Evolutionary conservation across 164 flowering plant genomes (phyloP).

Genomic region (Sedum album): DNA sequence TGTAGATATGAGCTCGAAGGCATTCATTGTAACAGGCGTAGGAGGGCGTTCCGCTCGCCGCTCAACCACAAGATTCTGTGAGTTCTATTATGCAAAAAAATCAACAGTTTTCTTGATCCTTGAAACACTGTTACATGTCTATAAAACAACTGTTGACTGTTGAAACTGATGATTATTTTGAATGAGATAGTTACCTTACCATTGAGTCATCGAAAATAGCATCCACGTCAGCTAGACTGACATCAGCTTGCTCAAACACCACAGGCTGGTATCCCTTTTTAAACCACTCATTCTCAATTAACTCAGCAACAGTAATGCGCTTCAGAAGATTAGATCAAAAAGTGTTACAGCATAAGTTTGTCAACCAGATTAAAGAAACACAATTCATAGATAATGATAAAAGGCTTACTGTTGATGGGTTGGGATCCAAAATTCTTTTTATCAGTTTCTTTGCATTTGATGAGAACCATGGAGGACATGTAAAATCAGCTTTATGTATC

Average conservation of each 20-base stretch:
- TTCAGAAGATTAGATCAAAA: neutral
- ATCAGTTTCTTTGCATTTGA: slow-evolving; percentile 83
- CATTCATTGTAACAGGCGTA: slow-evolving; percentile 80
- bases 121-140: neutral
- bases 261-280: slow-evolving; percentile 90
- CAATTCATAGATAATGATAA: slow-evolving; percentile 3
- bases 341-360: neutral
- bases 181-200: slow-evolving; percentile 27
- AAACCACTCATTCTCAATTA: slow-evolving; percentile 97
- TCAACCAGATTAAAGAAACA: neutral
- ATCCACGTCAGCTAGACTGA: slow-evolving; percentile 70
- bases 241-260: slow-evolving; percentile 51
- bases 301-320: slow-evolving; percentile 48
- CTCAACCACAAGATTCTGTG: slow-evolving; percentile 76
- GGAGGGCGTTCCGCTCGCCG: slow-evolving; percentile 54
- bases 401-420: slow-evolving; percentile 53
- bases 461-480: slow-evolving; percentile 92
- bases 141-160: neutral
- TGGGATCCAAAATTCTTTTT: slow-evolving; percentile 80
- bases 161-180: slow-evolving; percentile 12
- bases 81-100: slow-evolving; percentile 29
- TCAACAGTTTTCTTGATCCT: neutral
- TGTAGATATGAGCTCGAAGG: slow-evolving; percentile 89
- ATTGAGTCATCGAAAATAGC: slow-evolving; percentile 55
- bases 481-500: slow-evolving; percentile 82